Percentiles rank a stretch among this genome's conserved stretches.
phyloP scores from a whole-genome alignment of 2,329 filamentous ascomycete species.

The Onygenales sp. region DNA sequence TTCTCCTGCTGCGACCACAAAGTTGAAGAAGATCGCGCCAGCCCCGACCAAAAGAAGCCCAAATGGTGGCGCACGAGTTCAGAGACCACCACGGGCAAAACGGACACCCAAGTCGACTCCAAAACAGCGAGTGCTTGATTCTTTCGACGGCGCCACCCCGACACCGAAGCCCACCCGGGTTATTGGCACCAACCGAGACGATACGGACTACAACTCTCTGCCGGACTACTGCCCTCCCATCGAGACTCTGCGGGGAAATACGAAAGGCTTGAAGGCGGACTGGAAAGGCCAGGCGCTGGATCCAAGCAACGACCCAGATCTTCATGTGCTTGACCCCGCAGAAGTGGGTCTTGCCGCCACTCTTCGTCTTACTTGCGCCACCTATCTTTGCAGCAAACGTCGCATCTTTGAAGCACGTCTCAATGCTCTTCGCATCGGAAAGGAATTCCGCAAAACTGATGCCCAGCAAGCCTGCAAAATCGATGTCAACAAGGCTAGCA shows the following conservation, averaged over 20 bases:
- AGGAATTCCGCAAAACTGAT: conserved; percentile 90
- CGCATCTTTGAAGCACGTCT: conserved; percentile 76
- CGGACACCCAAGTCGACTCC: conserved; percentile 34
- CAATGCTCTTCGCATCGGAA: conserved; percentile 55
- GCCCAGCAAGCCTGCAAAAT: conserved; percentile 96
- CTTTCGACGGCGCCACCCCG: conserved; percentile 26
- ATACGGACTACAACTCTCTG: conserved; percentile 67
- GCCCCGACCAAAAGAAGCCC: conserved; percentile 24
- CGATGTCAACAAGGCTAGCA: conserved; percentile 94
- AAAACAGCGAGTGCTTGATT: conserved; percentile 28
- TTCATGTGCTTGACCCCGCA: conserved; percentile 62
- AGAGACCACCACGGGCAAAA: conserved; percentile 23
- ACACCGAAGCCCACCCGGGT: conserved; percentile 34
- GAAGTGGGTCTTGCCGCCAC: conserved; percentile 69
- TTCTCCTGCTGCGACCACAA: conserved; percentile 20
- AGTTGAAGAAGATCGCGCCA: conserved; percentile 32
- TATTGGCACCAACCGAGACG: conserved; percentile 59
- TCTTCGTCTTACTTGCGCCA: conserved; percentile 73
- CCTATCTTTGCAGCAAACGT: conserved; percentile 86
- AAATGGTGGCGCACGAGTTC: conserved; percentile 15
- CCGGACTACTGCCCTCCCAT: conserved; percentile 64
- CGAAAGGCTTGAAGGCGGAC: conserved; percentile 69
- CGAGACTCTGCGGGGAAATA: conserved; percentile 53
- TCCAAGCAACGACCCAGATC: conserved; percentile 61
- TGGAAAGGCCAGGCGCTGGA: conserved; percentile 79